Percentiles rank a stretch among this genome's conserved stretches.
Evolutionary conservation across 2,329 filamentous ascomycete genomes (phyloP).

Genomic region (Acephala macrosclerotiorum): DNA sequence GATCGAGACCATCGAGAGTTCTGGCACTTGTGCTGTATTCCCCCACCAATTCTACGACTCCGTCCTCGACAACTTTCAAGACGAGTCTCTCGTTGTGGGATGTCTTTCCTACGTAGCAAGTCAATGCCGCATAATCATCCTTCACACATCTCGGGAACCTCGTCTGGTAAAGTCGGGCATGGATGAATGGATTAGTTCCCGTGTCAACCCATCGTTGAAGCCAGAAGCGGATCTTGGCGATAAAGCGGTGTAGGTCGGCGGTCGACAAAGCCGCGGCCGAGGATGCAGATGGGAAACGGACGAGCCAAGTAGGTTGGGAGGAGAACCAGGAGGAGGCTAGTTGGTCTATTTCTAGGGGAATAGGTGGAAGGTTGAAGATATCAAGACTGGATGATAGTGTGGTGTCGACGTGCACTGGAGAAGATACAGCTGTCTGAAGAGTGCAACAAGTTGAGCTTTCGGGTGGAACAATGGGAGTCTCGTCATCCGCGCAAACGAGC

Average conservation of each 20-base stretch:
- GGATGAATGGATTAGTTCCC: constrained; percentile 42
- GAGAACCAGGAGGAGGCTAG: constrained; percentile 17
- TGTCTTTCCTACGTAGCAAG: constrained; percentile 40
- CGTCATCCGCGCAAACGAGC: constrained; percentile 7
- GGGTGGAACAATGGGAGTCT: neutral
- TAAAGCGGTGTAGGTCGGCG: constrained; percentile 39
- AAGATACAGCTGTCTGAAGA: neutral
- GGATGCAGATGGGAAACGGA: neutral
- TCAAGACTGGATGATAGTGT: neutral
- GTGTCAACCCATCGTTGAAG: constrained; percentile 39
- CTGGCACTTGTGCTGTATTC: neutral
- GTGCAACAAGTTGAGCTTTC: neutral
- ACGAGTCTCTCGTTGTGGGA: constrained; percentile 37
- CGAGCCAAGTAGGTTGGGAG: constrained; percentile 31
- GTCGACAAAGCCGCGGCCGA: neutral
- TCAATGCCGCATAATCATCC: constrained; percentile 42
- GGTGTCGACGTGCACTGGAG: too few relatives aligned
- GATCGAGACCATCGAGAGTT: constrained; percentile 22
- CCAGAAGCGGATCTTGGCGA: constrained; percentile 35
- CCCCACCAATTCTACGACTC: constrained; percentile 26
- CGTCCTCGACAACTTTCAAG: constrained; percentile 39
- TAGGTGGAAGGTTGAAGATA: neutral
- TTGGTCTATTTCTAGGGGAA: neutral
- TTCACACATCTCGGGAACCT: constrained; percentile 39
- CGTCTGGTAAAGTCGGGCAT: constrained; percentile 39